Evolutionary conservation across 441 rosid species (phyloP).

Genomic region (Brassica hybrid): DNA sequence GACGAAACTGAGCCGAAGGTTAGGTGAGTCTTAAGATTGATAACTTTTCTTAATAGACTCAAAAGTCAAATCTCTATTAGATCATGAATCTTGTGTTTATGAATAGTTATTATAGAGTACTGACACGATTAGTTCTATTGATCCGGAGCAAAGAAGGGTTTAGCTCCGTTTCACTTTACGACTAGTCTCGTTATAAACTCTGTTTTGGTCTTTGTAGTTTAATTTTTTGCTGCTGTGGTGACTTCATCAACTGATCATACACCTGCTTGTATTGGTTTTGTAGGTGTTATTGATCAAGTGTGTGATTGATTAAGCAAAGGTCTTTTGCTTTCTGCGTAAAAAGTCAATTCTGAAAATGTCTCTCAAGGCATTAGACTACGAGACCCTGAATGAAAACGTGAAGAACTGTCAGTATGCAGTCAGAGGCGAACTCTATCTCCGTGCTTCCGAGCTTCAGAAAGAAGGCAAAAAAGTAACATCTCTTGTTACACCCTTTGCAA

Average conservation of each 20-base stretch:
- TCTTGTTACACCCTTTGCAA: not conserved
- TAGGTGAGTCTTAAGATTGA: not conserved
- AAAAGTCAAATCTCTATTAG: slow-evolving; percentile 17
- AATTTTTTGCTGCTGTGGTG: no score
- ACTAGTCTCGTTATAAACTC: not conserved
- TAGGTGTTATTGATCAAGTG: not conserved
- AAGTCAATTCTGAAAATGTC: slow-evolving; percentile 50
- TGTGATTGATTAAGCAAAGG: no score
- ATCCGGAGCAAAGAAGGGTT: not conserved
- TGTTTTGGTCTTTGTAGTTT: not conserved
- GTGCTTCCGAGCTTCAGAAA: slow-evolving; percentile 98
- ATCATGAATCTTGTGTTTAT: not conserved
- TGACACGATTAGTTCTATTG: no score
- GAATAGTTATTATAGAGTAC: not conserved
- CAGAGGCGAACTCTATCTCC: slow-evolving; percentile 94
- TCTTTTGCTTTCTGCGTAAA: no score
- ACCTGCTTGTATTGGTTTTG: slow-evolving; percentile 22
- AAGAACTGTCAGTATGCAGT: slow-evolving; percentile 96
- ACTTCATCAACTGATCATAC: no score
- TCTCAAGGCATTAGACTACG: slow-evolving; percentile 78
- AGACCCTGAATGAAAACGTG: slow-evolving; percentile 78
- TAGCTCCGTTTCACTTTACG: not conserved
- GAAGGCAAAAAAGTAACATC: slow-evolving; percentile 88
- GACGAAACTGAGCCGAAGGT: slow-evolving; percentile 21
- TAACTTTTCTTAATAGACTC: not conserved